Evolutionary conservation across 768 basidiomycete species (phyloP), one percentile per base, ranked within the genome.

Genomic region (Harrya chromipes): DNA sequence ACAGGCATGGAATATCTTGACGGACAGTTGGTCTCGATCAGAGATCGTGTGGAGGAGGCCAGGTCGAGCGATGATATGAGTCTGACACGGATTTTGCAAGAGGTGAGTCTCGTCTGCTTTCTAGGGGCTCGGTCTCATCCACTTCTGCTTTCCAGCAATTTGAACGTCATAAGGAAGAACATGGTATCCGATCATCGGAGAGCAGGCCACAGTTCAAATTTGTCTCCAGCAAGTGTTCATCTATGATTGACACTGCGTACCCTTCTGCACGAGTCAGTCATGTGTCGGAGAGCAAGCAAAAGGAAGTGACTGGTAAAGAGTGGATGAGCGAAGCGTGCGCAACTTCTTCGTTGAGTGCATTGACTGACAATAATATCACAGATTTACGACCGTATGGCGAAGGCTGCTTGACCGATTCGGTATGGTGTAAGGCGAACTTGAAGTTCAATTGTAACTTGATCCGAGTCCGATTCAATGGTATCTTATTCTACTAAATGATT

Each of bases 1-100:
- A 90, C 89, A 14, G 91, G 84, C 1, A 72, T 97, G 54, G 92
- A 91, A 67, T 89, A 93, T 57, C 73, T 93, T 36, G 93, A 97
- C 60, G 87, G 86, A 14, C 91, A 94, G 71, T 80, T 98, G 17
- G 87, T 91, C 20, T 76, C 79, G n/a, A 90, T 97, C 39, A 74
- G 89, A n/a, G 85, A 90, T 52, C 74, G 81, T 33, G 83, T 91
- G 82, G 76, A 82, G 40, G 80, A 81, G 56, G 90, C 78, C 43
- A 78, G 76, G 63, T 63, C 64, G 24, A 63, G 63, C 23, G 74
- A 79, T 31, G 72, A 73, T 31, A 59, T 56, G 26, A 57, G 59
- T 31, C 73, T 74, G 26, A 72, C 70, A 34, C 75, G 87, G 46
- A 81, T 76, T 5, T 61, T 93, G 49, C 81, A 82, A 62, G 77